phyloP scores from a whole-genome alignment of 164 flowering plant genomes.

The Dillenia suffruticosa region DNA sequence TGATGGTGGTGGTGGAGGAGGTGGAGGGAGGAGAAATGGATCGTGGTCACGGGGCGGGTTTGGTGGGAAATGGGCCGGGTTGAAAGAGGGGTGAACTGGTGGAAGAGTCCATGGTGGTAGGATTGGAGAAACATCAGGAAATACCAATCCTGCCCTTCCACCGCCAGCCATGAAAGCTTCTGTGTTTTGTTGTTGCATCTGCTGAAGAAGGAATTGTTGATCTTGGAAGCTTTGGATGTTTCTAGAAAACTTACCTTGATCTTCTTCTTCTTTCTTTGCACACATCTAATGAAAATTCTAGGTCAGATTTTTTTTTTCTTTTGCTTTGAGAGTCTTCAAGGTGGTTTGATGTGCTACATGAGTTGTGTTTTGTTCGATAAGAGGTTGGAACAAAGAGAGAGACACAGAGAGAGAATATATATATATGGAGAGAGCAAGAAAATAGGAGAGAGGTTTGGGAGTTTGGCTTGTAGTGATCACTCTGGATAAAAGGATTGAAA shows the following conservation, averaged over 20 bases:
- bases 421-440: background rate
- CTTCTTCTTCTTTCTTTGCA: slow-evolving; percentile 32
- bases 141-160: slow-evolving; percentile 24
- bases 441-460: background rate
- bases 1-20: slow-evolving; percentile 22
- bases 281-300: slow-evolving; percentile 14
- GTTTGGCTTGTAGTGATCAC: background rate
- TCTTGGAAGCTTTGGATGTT: slow-evolving; percentile 44
- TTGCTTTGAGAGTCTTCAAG: no score
- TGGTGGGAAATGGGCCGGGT: slow-evolving; percentile 27
- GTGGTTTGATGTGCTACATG: no score
- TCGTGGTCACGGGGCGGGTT: slow-evolving; percentile 35
- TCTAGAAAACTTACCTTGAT: slow-evolving; percentile 42
- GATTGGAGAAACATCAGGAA: slow-evolving; percentile 44
- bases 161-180: slow-evolving; percentile 14
- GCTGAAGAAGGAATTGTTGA: slow-evolving; percentile 33
- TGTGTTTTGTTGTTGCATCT: slow-evolving; percentile 27
- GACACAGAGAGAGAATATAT: no score
- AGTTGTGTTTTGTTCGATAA: no score
- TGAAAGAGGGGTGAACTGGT: slow-evolving; percentile 36
- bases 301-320: no score
- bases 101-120: slow-evolving; percentile 68
- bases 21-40: slow-evolving; percentile 42
- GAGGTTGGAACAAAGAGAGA: no score
- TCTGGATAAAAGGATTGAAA: slow-evolving; percentile 2